Percentiles rank a stretch among this genome's conserved stretches.
Conservation (phyloP, 805 yeast genomes). For the Saccharomycopsis vini region DNA sequence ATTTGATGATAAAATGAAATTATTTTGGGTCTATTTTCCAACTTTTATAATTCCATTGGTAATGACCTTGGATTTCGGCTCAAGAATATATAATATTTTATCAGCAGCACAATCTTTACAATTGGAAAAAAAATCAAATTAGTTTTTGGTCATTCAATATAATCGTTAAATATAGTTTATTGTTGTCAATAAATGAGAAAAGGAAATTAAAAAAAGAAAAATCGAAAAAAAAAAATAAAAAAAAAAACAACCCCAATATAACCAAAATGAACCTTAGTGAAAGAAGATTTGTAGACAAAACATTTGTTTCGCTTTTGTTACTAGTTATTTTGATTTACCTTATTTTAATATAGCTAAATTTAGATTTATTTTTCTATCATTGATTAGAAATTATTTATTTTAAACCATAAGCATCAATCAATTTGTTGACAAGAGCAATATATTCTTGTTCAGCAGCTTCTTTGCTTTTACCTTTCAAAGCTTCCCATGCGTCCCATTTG, state of each 20-base stretch:
- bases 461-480: conserved; percentile 73
- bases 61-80: conserved; percentile 40
- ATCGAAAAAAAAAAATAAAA: not conserved
- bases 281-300: too few species aligned
- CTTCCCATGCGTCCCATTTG: conserved; percentile 97
- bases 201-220: too few species aligned
- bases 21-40: conserved; percentile 56
- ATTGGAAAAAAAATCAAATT: not conserved
- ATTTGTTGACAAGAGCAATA: conserved; percentile 57
- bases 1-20: conserved; percentile 30
- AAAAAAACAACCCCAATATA: not conserved
- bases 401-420: conserved; percentile 46
- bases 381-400: too few species aligned
- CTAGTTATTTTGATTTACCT: too few species aligned
- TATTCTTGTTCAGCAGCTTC: conserved; percentile 85
- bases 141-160: not conserved
- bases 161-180: too few species aligned
- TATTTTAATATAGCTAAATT: too few species aligned
- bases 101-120: not conserved
- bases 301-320: too few species aligned
- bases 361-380: too few species aligned
- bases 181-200: too few species aligned
- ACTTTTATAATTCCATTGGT: conserved; percentile 56
- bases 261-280: not conserved
- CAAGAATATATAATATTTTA: conserved; percentile 1